A percentile compares a stretch with the other conserved stretches of the same genome.
Conservation (phyloP, 2,329 filamentous ascomycete genomes). For the Pyricularia sp. region DNA sequence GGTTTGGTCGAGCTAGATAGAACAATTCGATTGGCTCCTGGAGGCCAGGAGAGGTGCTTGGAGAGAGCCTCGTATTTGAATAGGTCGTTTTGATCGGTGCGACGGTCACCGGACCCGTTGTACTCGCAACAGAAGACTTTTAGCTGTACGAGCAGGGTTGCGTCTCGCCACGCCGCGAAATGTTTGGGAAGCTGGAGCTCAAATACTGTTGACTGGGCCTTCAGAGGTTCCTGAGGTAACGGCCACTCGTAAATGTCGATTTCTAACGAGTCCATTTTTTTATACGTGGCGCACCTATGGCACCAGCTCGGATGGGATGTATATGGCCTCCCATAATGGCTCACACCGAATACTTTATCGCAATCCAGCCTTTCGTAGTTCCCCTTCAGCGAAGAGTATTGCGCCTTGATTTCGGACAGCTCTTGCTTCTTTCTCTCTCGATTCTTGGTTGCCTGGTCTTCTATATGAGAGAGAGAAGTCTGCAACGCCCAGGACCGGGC, state of each 20-base stretch:
- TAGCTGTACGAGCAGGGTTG: slow-evolving; percentile 29
- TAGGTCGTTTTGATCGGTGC: background rate
- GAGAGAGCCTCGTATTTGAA: background rate
- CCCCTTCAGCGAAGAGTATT: slow-evolving; percentile 20
- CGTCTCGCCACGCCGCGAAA: slow-evolving; percentile 39
- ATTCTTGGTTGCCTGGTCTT: slow-evolving; percentile 21
- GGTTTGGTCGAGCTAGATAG: slow-evolving; percentile 27
- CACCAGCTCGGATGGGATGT: slow-evolving; percentile 15
- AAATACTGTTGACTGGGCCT: slow-evolving; percentile 39
- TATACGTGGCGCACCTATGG: slow-evolving; percentile 23
- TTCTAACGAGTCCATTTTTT: slow-evolving; percentile 21
- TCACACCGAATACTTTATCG: background rate
- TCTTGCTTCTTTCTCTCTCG: slow-evolving; percentile 23
- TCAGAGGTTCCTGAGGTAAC: slow-evolving; percentile 22
- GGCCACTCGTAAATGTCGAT: slow-evolving; percentile 50
- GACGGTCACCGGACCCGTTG: background rate
- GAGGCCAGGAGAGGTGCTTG: background rate
- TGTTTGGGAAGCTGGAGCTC: slow-evolving; percentile 34
- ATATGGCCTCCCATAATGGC: background rate
- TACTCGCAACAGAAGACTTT: slow-evolving; percentile 24
- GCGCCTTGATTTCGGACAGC: slow-evolving; percentile 15
- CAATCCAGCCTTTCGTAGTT: slow-evolving; percentile 6
- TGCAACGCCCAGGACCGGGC: slow-evolving; percentile 31
- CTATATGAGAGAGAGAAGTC: slow-evolving; percentile 24
- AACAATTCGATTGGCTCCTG: slow-evolving; percentile 12